These are phyloP conservation scores for Erythrophleum fordii DNA, from an alignment of 306 rosid species.

Conservation along the genomic window DNA sequence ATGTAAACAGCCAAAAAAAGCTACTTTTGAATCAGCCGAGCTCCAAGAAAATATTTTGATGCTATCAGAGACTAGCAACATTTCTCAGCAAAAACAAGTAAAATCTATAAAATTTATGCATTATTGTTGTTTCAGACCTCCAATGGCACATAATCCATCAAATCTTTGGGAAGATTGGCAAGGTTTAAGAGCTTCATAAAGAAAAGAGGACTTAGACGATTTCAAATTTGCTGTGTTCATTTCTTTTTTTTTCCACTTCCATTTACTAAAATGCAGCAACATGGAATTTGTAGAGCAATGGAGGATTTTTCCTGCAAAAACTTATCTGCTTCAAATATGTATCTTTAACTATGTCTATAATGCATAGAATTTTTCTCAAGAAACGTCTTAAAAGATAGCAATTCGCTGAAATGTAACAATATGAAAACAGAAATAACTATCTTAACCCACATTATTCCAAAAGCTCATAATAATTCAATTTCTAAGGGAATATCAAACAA, in stretches of 20 bases:
- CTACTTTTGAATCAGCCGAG: neutral
- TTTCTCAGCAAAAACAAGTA: conserved; percentile 19
- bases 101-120: conserved; percentile 10
- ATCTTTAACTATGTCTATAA: neutral
- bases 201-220: neutral
- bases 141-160: conserved; percentile 2
- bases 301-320: neutral
- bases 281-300: neutral
- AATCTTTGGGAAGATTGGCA: neutral
- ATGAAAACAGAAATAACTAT: neutral
- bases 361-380: neutral
- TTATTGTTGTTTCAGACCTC: conserved; percentile 11
- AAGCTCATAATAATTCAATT: neutral
- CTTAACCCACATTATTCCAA: neutral
- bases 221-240: neutral
- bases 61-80: conserved; percentile 7
- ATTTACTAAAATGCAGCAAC: neutral
- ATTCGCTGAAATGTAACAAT: neutral
- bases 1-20: conserved; percentile 14
- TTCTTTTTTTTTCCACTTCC: neutral
- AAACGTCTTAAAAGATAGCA: neutral
- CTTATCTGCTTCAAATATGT: neutral
- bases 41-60: conserved; percentile 6
- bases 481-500: neutral
- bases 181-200: neutral